Percentiles rank a stretch among this genome's conserved stretches.
phyloP scores from a whole-genome alignment of 1,139 yeast species.

The Hansenula sp. region DNA sequence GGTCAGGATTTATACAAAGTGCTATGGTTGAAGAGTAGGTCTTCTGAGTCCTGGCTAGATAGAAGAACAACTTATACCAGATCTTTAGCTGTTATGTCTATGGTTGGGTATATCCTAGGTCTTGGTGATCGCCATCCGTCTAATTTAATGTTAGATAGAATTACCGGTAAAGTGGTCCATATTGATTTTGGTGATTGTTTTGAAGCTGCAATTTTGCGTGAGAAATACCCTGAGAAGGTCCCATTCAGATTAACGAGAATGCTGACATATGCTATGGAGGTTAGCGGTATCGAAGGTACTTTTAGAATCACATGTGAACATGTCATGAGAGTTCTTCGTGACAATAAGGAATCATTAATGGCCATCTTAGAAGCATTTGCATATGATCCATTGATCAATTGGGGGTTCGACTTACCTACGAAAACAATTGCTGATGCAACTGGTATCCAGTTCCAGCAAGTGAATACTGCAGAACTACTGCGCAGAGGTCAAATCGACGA shows the following conservation, averaged over 20 bases:
- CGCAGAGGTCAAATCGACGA: conserved; percentile 75
- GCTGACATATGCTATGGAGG: conserved; percentile 99
- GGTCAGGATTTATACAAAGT: conserved; percentile 97
- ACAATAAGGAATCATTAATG: conserved; percentile 93
- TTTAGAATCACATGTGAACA: conserved; percentile 96
- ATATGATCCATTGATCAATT: conserved; percentile 94
- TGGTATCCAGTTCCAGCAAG: conserved; percentile 61
- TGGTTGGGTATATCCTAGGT: conserved; percentile 96
- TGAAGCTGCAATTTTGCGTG: conserved; percentile 95
- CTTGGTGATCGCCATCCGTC: conserved; percentile 98
- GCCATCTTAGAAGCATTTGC: conserved; percentile 98
- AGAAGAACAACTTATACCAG: conserved; percentile 95
- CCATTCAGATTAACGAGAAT: conserved; percentile 96
- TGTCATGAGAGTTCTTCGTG: conserved; percentile 92
- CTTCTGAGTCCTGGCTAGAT: conserved; percentile 97
- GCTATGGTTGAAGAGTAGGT: conserved; percentile 91
- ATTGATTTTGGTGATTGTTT: conserved; percentile 99
- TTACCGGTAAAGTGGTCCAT: conserved; percentile 93
- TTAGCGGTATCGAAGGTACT: conserved; percentile 97
- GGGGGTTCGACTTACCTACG: conserved; percentile 96
- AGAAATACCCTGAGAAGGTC: conserved; percentile 96
- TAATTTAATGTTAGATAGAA: conserved; percentile 89
- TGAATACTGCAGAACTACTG: conserved; percentile 63
- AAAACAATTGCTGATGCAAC: conserved; percentile 72
- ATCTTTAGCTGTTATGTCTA: conserved; percentile 96